phyloP scores from a whole-genome alignment of 2,329 filamentous ascomycete species.

The Simplicillium sp. region DNA sequence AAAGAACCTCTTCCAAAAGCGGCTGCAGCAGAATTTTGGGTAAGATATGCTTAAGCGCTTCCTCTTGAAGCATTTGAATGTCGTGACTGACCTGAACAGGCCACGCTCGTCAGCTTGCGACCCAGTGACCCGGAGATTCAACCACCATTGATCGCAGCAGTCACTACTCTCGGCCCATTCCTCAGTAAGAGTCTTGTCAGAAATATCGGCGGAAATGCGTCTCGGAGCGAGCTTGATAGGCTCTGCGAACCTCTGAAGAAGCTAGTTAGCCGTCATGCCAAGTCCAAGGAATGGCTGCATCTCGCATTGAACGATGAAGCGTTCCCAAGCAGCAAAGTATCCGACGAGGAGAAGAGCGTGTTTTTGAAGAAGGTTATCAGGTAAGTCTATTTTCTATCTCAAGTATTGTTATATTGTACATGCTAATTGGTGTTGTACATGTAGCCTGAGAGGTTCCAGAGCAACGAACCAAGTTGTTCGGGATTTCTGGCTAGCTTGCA shows the following conservation, averaged over 20 bases:
- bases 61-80: not conserved
- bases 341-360: constrained; percentile 46
- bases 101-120: constrained; percentile 6
- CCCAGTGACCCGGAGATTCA: constrained; percentile 1
- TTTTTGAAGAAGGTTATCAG: constrained; percentile 60
- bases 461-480: constrained; percentile 58
- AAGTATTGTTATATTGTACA: not conserved
- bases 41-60: constrained; percentile 22
- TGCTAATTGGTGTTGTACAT: not conserved
- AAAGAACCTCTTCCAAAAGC: constrained; percentile 68
- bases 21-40: constrained; percentile 68
- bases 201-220: constrained; percentile 59
- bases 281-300: constrained; percentile 54
- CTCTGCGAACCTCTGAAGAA: constrained; percentile 64
- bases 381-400: constrained; percentile 26
- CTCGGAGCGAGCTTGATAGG: constrained; percentile 63
- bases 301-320: constrained; percentile 42
- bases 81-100: not conserved
- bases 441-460: constrained; percentile 39
- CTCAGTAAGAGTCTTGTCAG: constrained; percentile 50
- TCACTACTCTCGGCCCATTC: constrained; percentile 51
- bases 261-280: constrained; percentile 46
- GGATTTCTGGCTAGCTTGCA: constrained; percentile 64
- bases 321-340: constrained; percentile 52
- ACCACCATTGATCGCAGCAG: constrained; percentile 34